phyloP scores from a whole-genome alignment of 495 filamentous ascomycete species.

The Penicillium longicatenatum region DNA sequence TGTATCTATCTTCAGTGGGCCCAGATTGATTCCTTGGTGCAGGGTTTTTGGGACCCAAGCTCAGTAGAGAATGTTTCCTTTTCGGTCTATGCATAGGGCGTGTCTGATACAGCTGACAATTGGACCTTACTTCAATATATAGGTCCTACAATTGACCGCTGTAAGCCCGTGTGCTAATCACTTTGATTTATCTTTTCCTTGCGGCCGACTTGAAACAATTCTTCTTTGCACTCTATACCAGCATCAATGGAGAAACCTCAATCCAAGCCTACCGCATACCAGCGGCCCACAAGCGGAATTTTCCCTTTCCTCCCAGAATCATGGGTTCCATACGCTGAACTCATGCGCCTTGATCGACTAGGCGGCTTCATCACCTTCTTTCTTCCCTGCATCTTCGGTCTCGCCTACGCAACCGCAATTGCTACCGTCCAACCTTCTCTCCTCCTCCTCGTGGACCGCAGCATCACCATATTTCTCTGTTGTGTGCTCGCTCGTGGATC shows the following conservation, averaged over 20 bases:
- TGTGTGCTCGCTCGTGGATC: conserved; percentile 31
- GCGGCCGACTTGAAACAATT: too few species aligned
- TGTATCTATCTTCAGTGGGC: neutral
- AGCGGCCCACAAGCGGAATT: neutral
- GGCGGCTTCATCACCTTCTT: conserved; percentile 38
- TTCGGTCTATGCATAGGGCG: neutral
- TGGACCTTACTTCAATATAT: neutral
- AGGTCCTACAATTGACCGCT: neutral
- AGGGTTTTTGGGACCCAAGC: neutral
- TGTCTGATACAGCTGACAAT: neutral
- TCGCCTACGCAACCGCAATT: conserved; percentile 27
- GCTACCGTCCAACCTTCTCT: conserved; percentile 1
- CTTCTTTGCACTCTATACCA: neutral
- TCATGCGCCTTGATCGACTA: conserved; percentile 44
- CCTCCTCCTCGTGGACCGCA: neutral
- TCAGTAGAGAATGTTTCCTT: neutral
- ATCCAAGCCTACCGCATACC: neutral
- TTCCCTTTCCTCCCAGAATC: neutral
- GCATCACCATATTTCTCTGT: conserved; percentile 12
- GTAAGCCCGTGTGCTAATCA: neutral
- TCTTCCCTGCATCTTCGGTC: conserved; percentile 34
- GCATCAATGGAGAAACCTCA: neutral
- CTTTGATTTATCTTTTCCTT: neutral
- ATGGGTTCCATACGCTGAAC: conserved; percentile 39
- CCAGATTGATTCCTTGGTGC: neutral